A percentile compares a stretch with the other conserved stretches of the same genome.
Conservation (phyloP, 2,329 filamentous ascomycete species). For the Beauveria sp. region DNA sequence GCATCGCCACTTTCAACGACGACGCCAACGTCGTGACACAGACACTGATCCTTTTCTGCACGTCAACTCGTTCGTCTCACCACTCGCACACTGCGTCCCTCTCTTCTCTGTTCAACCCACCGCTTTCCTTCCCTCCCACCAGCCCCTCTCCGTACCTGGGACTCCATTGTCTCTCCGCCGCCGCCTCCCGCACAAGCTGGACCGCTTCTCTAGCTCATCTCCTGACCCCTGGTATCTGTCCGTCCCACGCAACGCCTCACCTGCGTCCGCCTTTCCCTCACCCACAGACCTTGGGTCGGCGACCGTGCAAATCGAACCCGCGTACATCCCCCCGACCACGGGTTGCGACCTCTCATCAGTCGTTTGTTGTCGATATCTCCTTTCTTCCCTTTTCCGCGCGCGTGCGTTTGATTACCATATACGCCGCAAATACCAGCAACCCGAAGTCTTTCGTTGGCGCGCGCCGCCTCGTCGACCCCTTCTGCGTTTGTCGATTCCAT, state of each 20-base stretch:
- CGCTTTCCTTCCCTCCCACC: background rate
- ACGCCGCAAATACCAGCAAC: background rate
- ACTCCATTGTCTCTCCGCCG: background rate
- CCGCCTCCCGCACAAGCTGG: background rate
- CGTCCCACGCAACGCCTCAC: slow-evolving; percentile 1
- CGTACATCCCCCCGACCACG: background rate
- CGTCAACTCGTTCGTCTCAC: background rate
- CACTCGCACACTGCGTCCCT: background rate
- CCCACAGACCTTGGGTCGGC: slow-evolving; percentile 1
- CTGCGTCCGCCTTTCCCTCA: background rate
- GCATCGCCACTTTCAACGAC: background rate
- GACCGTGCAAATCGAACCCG: background rate
- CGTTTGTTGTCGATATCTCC: background rate
- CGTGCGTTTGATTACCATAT: background rate
- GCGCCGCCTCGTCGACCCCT: background rate
- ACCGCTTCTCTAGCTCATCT: background rate
- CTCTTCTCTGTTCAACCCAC: background rate
- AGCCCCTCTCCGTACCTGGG: background rate
- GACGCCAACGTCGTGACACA: background rate
- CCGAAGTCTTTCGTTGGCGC: background rate
- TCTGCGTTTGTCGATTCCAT: background rate
- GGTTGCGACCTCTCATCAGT: background rate
- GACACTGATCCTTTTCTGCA: background rate
- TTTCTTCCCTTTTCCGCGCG: background rate
- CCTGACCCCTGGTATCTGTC: slow-evolving; percentile 1